Base-by-base conservation (phyloP, 106 monocot genomes). In the Hemerocallis citrina region DNA sequence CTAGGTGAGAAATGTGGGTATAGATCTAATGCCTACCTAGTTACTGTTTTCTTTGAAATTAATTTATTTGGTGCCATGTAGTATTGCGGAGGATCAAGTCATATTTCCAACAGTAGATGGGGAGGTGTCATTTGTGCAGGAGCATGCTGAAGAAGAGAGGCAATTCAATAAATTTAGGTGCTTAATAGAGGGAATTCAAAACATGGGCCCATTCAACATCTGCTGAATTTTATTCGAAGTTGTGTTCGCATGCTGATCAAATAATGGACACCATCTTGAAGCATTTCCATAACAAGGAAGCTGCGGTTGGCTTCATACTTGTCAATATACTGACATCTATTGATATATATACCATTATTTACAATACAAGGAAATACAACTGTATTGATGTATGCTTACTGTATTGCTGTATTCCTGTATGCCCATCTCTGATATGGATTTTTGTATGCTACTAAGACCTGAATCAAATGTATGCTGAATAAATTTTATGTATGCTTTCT, bases 51-150 rank as follows among this genome's bases (percentile, higher is more conserved):
- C 11, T 39, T 63, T 43, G 13, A 59, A 14, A 52, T 21, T 30
- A n/a, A 30, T 22, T 4, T 47, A 40, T 42, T 50, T 49, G 34
- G 20, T n/a, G 14, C 5, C 23, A 28, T 81, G 68, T 79, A 99
- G 98, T 75, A 80, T 88, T 65, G 98, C 98, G 31, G 98, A 99
- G 66, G 92, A 99, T 76, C 85, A 99, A 71, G 82, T 99, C 59
- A 92, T 99, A 77, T 99, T 99, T 69, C 98, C 98, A 71, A 92
- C 98, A 27, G 98, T 99, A 2, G 79, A 85, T 77, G 81, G 77
- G 20, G 72, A 85, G 58, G 69, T 85, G 0, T 99, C 88, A 29
- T 88, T 92, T 78, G 80, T 71, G 30, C 67, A 92, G 58, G 92
- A 99, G 56, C 98, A 99, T 77, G 84, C 84, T 61, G 85, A 88